Base-by-base conservation (phyloP, 179 eudicot genomes). In the Amaranthus tricolor region DNA sequence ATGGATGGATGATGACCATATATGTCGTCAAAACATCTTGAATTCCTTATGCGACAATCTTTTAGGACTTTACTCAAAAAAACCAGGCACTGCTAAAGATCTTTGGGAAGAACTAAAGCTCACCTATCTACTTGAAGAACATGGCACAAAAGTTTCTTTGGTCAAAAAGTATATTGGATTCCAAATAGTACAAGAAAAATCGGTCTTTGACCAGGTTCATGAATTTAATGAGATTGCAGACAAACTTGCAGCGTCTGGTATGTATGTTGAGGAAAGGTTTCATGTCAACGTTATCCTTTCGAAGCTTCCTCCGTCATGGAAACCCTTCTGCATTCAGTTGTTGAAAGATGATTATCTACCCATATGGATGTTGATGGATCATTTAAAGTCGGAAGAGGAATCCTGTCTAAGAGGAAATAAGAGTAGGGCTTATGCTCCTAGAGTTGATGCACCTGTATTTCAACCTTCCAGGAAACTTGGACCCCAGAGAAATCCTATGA, bases 221-320 rank as follows among this genome's bases (percentile, higher is more conserved):
- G 91, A 93, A 77, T 81, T 93, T 17, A 82, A 86, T 72, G 81
- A 76, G 49, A 88, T 93, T 71, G 92, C 90, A 0, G 82, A 86
- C 75, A 69, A 86, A 50, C 79, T 93, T 2, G 60, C 10, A n/a
- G 84, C 94, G 13, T 74, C 84, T 17, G 96, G 98, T 72, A 88
- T 85, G 82, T 72, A 79, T 62, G 81, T 93, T 40, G 94, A 91
- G 61, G 98, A 93, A 74, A 81, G 84, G 68, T 88, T 93, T 59
- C 96, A 93, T 69, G 88, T 85, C 24, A 84, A 87, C 55, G 87
- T 78, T 31, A 89, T 91, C 58, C 73, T 93, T 64, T 91, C 96
- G 47, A 93, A 93, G 87, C 90, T 93, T 61, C 98, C 96, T 0
- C 85, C 87, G 21, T 91, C 98, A 1, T 93, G 98, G 98, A 93